phyloP scores from a whole-genome alignment of 257 asterid species.

The Cruciata laevipes region DNA sequence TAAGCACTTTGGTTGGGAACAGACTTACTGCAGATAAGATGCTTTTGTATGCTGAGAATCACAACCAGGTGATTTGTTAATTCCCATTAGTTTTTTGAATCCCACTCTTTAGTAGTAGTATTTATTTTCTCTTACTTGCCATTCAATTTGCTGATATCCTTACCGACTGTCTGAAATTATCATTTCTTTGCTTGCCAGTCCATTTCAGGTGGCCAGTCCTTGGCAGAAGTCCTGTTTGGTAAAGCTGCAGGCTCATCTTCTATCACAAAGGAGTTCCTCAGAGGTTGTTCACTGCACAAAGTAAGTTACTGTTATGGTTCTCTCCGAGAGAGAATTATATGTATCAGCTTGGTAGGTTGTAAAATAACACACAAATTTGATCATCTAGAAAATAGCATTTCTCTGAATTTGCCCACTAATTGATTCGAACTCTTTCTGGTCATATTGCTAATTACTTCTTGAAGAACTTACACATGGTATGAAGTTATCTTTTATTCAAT shows the following conservation, averaged over 20 bases:
- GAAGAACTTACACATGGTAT: neutral
- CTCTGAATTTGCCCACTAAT: neutral
- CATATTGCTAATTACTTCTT: neutral
- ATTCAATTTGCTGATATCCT: neutral
- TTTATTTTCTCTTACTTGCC: neutral
- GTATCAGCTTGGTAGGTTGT: neutral
- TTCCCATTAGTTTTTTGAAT: conserved; percentile 2
- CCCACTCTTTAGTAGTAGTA: neutral
- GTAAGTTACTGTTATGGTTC: conserved; percentile 26
- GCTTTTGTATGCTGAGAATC: conserved; percentile 94
- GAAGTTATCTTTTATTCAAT: neutral
- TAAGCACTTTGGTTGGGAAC: conserved; percentile 57
- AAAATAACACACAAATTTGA: neutral
- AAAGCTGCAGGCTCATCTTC: conserved; percentile 28
- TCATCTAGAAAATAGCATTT: neutral
- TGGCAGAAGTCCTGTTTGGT: conserved; percentile 87
- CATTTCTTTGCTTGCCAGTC: conserved; percentile 52
- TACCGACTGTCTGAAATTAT: conserved; percentile 8
- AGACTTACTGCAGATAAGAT: conserved; percentile 50
- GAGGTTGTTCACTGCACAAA: conserved; percentile 88
- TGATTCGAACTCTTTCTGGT: neutral
- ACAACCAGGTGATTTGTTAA: conserved; percentile 64
- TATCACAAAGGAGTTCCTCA: conserved; percentile 45
- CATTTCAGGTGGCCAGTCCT: conserved; percentile 83
- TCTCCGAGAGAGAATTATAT: neutral